Conservation (phyloP, 2,329 filamentous ascomycete species). For the Fusarium sp. region DNA sequence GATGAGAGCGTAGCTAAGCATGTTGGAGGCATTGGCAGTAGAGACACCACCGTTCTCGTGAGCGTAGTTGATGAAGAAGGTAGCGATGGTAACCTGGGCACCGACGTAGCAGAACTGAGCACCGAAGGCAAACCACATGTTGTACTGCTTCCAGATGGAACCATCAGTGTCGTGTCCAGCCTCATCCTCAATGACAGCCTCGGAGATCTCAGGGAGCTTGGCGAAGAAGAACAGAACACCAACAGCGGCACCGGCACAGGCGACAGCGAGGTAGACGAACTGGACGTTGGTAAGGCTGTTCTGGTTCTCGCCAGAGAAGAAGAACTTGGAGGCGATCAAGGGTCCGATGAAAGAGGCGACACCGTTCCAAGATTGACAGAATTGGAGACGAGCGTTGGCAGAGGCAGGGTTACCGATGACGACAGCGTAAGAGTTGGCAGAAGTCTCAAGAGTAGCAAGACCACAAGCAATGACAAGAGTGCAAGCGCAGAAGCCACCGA, state of each 20-base stretch:
- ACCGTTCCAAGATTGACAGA: constrained; percentile 81
- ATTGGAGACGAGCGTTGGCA: constrained; percentile 52
- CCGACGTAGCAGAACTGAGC: constrained; percentile 85
- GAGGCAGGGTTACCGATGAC: constrained; percentile 60
- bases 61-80: constrained; percentile 80
- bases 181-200: constrained; percentile 54
- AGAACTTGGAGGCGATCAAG: constrained; percentile 76
- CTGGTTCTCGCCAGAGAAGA: constrained; percentile 72
- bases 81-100: constrained; percentile 73
- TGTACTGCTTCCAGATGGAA: constrained; percentile 77
- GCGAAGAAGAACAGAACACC: constrained; percentile 74
- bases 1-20: constrained; percentile 81
- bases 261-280: constrained; percentile 80
- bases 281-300: constrained; percentile 74
- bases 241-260: constrained; percentile 73
- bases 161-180: constrained; percentile 66
- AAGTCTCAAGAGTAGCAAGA: constrained; percentile 79
- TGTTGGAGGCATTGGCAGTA: constrained; percentile 64
- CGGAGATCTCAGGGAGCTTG: constrained; percentile 77
- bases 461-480: constrained; percentile 81
- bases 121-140: constrained; percentile 78
- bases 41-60: constrained; percentile 68
- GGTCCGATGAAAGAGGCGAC: constrained; percentile 79
- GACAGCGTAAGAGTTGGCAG: constrained; percentile 74
- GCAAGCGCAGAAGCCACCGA: constrained; percentile 78